A percentile compares a stretch with the other conserved stretches of the same genome.
Conservation (phyloP, 371 early-diverging fungal genomes). For the Lichtheimia ramosa region DNA sequence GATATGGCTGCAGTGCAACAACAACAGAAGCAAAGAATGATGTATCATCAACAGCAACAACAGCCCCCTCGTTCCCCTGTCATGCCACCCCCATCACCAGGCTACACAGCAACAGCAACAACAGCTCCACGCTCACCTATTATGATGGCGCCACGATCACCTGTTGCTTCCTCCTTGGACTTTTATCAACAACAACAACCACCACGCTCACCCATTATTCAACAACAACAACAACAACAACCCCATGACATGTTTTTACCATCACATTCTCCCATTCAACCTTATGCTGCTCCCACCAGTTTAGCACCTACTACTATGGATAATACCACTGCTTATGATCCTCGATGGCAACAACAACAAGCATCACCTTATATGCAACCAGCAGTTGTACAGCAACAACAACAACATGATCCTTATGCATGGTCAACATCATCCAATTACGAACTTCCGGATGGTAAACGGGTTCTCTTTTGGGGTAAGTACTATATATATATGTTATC, state of each 20-base stretch:
- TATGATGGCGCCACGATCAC: conserved; percentile 5
- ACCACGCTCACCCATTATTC: not conserved
- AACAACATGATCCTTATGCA: not conserved
- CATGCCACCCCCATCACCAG: conserved; percentile 3
- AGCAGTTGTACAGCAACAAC: not conserved
- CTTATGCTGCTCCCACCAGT: not conserved
- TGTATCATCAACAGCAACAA: conserved; percentile 9
- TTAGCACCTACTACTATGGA: no score
- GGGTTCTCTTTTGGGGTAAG: conserved; percentile 43
- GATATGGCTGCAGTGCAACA: no score
- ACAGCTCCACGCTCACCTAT: not conserved
- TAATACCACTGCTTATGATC: not conserved
- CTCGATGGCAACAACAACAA: not conserved
- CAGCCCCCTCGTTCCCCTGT: conserved; percentile 10
- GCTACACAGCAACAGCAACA: not conserved
- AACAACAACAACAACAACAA: conserved; percentile 14
- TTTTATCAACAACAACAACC: not conserved
- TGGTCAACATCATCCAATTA: conserved; percentile 2
- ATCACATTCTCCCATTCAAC: conserved; percentile 1
- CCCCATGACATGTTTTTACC: not conserved
- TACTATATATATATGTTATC: not conserved
- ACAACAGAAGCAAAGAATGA: no score
- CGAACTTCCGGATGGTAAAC: conserved; percentile 31
- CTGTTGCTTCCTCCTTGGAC: conserved; percentile 15
- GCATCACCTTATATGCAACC: not conserved